Percentiles rank a stretch among this genome's conserved stretches.
phyloP scores from a whole-genome alignment of 495 filamentous ascomycete genomes.

The Opeltia flavorubescens region DNA sequence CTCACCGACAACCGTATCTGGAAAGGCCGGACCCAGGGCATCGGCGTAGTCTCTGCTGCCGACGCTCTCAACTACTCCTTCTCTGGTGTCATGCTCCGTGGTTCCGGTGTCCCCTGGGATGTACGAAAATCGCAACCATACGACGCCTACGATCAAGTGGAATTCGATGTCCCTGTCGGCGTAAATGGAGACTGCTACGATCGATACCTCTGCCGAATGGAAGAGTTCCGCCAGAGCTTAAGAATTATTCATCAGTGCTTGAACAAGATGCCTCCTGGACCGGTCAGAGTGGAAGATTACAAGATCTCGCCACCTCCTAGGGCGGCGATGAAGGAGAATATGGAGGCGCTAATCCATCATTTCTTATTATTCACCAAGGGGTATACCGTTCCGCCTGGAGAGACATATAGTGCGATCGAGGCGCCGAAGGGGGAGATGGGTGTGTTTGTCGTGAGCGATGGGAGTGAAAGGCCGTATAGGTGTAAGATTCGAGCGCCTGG shows the following conservation, averaged over 20 bases:
- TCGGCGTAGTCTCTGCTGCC: conserved; percentile 81
- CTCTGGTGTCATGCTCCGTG: conserved; percentile 94
- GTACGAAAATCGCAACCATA: conserved; percentile 91
- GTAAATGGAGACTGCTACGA: conserved; percentile 98
- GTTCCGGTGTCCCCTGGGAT: conserved; percentile 95
- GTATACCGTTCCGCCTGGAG: conserved; percentile 92
- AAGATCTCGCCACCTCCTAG: conserved; percentile 94
- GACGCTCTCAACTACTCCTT: conserved; percentile 94
- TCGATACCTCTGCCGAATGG: conserved; percentile 97
- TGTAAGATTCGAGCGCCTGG: conserved; percentile 96
- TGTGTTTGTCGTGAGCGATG: conserved; percentile 93
- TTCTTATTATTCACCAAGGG: conserved; percentile 98
- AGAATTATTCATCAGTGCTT: conserved; percentile 97
- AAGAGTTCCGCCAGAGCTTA: conserved; percentile 95
- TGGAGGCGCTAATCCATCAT: conserved; percentile 99
- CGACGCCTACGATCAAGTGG: conserved; percentile 93
- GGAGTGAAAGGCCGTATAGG: conserved; percentile 88
- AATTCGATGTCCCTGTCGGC: conserved; percentile 95
- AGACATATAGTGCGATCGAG: conserved; percentile 96
- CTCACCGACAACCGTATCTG: conserved; percentile 99
- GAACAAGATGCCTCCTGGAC: conserved; percentile 95
- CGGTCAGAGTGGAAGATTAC: conserved; percentile 93
- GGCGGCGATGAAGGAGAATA: conserved; percentile 99
- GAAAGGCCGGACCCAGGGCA: conserved; percentile 78
- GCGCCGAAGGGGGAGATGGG: conserved; percentile 99